These are phyloP conservation scores for Cytospora leucostoma DNA, from an alignment of 2,329 filamentous ascomycete species.

Conservation along the genomic window DNA sequence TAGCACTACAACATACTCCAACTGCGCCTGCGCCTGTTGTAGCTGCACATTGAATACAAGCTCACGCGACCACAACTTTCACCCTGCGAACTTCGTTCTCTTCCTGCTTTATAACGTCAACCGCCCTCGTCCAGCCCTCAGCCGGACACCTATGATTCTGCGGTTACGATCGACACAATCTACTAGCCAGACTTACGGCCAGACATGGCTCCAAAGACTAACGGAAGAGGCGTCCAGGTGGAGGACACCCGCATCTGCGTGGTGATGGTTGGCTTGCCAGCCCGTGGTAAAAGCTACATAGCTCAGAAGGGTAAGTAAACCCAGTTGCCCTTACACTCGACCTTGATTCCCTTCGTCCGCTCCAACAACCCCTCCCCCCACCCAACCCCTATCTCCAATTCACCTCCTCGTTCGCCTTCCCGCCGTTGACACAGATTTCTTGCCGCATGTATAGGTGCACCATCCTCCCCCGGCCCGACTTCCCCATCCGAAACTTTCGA, in stretches of 20 bases:
- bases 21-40: not conserved
- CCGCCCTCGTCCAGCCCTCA: conserved; percentile 9
- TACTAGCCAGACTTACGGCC: conserved; percentile 15
- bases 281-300: conserved; percentile 95
- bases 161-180: conserved; percentile 4
- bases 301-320: conserved; percentile 80
- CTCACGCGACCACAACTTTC: conserved; percentile 24
- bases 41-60: conserved; percentile 3
- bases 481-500: conserved; percentile 25
- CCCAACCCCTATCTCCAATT: not conserved
- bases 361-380: not conserved
- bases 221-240: conserved; percentile 77
- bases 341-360: conserved; percentile 9
- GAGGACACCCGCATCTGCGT: conserved; percentile 97
- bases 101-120: conserved; percentile 15
- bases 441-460: conserved; percentile 23
- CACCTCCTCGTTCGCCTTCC: not conserved
- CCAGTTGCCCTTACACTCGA: not conserved
- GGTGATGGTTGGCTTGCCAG: conserved; percentile 96
- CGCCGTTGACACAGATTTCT: conserved; percentile 16
- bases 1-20: not conserved
- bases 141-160: conserved; percentile 18
- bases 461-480: conserved; percentile 23
- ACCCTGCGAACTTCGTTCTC: conserved; percentile 18
- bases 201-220: conserved; percentile 54